phyloP scores from a whole-genome alignment of 2,329 filamentous ascomycete genomes.

The Pyricularia sp. region DNA sequence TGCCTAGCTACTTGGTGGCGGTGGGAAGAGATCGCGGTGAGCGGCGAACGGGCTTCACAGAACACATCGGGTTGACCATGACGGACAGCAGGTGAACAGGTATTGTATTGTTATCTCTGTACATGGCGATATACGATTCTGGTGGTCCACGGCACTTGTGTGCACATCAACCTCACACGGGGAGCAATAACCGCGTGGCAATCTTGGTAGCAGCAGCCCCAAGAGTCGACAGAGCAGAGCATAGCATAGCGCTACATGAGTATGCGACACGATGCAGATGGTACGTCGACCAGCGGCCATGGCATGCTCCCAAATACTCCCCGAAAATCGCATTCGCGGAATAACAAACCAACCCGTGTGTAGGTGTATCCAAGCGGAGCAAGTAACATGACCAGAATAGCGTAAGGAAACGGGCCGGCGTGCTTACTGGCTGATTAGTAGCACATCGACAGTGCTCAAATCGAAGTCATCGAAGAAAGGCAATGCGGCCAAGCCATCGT shows the following conservation, averaged over 20 bases:
- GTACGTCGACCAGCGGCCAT: not conserved
- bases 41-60: conserved; percentile 1
- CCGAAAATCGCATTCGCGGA: not conserved
- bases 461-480: conserved; percentile 99
- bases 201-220: not conserved
- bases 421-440: conserved; percentile 98
- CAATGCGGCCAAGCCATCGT: conserved; percentile 85
- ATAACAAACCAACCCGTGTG: not conserved
- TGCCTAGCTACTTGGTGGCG: not conserved
- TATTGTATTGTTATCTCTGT: conserved; percentile 19
- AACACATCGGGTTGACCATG: not conserved
- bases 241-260: not conserved
- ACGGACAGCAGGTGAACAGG: conserved; percentile 10
- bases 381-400: not conserved
- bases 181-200: not conserved
- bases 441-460: conserved; percentile 90
- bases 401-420: conserved; percentile 6
- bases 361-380: not conserved
- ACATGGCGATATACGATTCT: conserved; percentile 9
- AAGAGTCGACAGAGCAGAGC: not conserved
- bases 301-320: not conserved
- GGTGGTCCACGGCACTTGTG: not conserved
- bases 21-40: not conserved
- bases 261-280: not conserved
- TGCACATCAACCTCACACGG: not conserved